Base-by-base conservation (phyloP, 805 yeast genomes). In the Diddensiella transvaalensis region DNA sequence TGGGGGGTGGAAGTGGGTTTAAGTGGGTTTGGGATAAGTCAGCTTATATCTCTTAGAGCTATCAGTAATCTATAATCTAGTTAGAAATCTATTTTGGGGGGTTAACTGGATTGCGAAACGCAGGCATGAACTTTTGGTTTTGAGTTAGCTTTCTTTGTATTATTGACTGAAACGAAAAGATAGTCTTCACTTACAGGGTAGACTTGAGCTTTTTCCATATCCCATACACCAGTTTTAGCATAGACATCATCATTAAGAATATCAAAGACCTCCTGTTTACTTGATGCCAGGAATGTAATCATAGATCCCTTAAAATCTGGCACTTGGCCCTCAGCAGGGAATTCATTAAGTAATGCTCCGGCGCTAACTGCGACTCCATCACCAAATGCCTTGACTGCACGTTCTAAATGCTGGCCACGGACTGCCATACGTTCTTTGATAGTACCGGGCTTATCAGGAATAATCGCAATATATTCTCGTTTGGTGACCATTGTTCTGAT, bases 181-280 rank as follows among this genome's bases (percentile, higher is more conserved):
- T n/a, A n/a, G n/a, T n/a, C n/a, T n/a, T 64, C 41, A 71, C 19
- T 56, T 54, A 63, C 67, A 39, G 88, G 88, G 59, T 77, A 74
- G 35, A 83, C 77, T 54, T 81, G 60, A 17, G 77, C 82, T 47
- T 72, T 75, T 33, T 78, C 78, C 51, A 85, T 61, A 62, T 87
- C 95, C 95, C 95, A 87, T 51, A 87, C 75, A 1, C 88, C 90
- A 30, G 73, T 71, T 56, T 71, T 73, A 56, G 77, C 76, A 64
- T 81, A 87, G 30, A 80, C 63, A 61, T 87, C 95, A 42, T 69
- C 58, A 59, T 80, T 77, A 63, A 87, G 73, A 48, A 83, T 68
- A 37, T 80, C 85, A 40, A 83, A 53, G 8, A 83, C 81, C 54
- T 84, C 84, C 53, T 83, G 83, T 59, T 73, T 79, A 42, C 80